phyloP scores from a whole-genome alignment of 2,329 filamentous ascomycete species.

The Balansia obtecta region DNA sequence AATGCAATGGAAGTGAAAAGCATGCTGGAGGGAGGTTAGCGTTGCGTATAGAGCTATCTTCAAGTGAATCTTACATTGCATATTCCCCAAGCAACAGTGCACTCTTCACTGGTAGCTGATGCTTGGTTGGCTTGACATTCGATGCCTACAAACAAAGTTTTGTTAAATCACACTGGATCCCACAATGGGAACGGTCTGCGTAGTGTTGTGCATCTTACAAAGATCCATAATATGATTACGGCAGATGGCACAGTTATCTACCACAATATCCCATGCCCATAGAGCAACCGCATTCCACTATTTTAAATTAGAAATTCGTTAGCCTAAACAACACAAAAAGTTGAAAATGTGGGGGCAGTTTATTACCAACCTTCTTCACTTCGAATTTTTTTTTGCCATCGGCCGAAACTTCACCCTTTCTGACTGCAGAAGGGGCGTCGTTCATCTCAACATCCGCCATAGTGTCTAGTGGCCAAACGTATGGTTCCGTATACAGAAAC shows the following conservation, averaged over 20 bases:
- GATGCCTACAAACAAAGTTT: constrained; percentile 53
- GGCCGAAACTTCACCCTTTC: constrained; percentile 33
- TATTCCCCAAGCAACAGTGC: constrained; percentile 97
- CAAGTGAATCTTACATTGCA: constrained; percentile 66
- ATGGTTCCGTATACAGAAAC: not conserved
- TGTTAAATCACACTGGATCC: constrained; percentile 5
- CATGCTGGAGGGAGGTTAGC: constrained; percentile 54
- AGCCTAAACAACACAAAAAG: not conserved
- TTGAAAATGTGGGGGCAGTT: not conserved
- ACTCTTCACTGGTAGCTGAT: constrained; percentile 93
- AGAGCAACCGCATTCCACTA: constrained; percentile 98
- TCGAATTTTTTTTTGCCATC: constrained; percentile 86
- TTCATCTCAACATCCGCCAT: constrained; percentile 99
- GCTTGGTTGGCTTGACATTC: constrained; percentile 98
- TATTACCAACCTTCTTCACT: constrained; percentile 74
- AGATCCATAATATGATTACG: constrained; percentile 99
- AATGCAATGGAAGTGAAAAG: constrained; percentile 99
- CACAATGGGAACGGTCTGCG: too few species aligned
- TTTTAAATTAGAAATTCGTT: constrained; percentile 1
- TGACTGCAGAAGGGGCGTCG: constrained; percentile 56
- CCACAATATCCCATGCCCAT: constrained; percentile 99
- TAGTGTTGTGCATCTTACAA: constrained; percentile 42
- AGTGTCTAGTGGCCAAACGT: not conserved
- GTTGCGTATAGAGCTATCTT: not conserved
- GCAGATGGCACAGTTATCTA: constrained; percentile 99